Percentiles rank a stretch among this genome's conserved stretches.
Conservation (phyloP, 352 stramenopile genomes). For the Pythium guiyangense region DNA sequence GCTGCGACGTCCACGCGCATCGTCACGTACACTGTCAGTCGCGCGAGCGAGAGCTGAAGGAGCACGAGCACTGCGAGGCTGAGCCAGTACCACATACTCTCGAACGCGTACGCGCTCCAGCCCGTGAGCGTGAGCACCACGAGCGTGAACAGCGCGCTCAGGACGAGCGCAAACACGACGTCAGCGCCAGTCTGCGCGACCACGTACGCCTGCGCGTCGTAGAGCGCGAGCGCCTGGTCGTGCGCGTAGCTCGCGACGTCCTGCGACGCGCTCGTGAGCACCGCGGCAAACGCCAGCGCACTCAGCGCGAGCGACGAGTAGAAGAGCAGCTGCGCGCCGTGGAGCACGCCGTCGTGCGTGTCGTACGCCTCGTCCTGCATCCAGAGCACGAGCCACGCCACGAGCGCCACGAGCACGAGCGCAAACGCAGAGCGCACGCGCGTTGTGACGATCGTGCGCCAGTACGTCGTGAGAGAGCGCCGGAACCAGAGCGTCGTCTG, state of each 20-base stretch:
- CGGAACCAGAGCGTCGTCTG: slow-evolving; percentile 31
- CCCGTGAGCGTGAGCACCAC: slow-evolving; percentile 22
- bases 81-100: slow-evolving; percentile 14
- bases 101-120: slow-evolving; percentile 14
- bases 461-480: slow-evolving; percentile 49
- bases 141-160: slow-evolving; percentile 16
- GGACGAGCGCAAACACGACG: slow-evolving; percentile 14
- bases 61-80: slow-evolving; percentile 12
- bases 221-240: slow-evolving; percentile 69
- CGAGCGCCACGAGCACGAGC: slow-evolving; percentile 42
- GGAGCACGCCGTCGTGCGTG: slow-evolving; percentile 19
- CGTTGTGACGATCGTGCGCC: slow-evolving; percentile 21
- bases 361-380: slow-evolving; percentile 10
- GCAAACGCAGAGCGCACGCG: slow-evolving; percentile 18
- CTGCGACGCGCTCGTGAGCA: slow-evolving; percentile 51
- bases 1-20: slow-evolving; percentile 6
- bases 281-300: too few relatives aligned
- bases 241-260: slow-evolving; percentile 79
- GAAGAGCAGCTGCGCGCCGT: slow-evolving; percentile 59
- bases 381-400: slow-evolving; percentile 15
- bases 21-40: slow-evolving; percentile 8
- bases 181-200: slow-evolving; percentile 62
- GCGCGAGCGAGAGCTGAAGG: slow-evolving; percentile 9
- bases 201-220: slow-evolving; percentile 46
- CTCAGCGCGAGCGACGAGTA: slow-evolving; percentile 56